A percentile compares a stretch with the other conserved stretches of the same genome.
phyloP scores from a whole-genome alignment of 2,329 filamentous ascomycete genomes.

The Colletotrichum lindemuthianum region DNA sequence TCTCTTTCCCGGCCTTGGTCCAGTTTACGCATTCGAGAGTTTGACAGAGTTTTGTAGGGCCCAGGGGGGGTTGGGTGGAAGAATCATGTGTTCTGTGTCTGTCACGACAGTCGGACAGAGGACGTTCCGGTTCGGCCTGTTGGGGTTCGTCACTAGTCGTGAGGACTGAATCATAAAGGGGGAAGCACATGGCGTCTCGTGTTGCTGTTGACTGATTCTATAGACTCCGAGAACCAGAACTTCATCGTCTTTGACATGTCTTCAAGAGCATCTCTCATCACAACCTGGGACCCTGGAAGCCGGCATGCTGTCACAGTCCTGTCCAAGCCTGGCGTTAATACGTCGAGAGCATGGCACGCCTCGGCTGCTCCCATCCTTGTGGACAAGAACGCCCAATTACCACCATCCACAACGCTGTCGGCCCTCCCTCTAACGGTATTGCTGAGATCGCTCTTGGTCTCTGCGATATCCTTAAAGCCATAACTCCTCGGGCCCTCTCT shows the following conservation, averaged over 20 bases:
- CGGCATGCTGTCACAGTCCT: neutral
- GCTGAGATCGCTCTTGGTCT: slow-evolving; percentile 18
- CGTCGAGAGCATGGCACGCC: neutral
- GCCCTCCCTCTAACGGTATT: slow-evolving; percentile 16
- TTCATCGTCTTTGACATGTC: slow-evolving; percentile 1
- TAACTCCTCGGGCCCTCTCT: slow-evolving; percentile 14
- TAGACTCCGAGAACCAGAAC: slow-evolving; percentile 9
- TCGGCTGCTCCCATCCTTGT: slow-evolving; percentile 7
- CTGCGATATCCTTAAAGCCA: slow-evolving; percentile 25
- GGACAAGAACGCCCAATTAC: neutral
- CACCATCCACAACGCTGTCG: slow-evolving; percentile 15
- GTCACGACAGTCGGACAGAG: neutral
- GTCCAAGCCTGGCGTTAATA: neutral
- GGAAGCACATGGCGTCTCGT: neutral
- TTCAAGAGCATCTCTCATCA: slow-evolving; percentile 11
- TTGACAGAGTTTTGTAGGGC: neutral
- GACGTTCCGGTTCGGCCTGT: neutral
- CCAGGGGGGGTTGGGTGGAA: neutral
- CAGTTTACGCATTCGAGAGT: slow-evolving; percentile 13
- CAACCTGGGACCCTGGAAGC: slow-evolving; percentile 5
- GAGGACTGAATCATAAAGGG: neutral
- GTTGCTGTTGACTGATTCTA: neutral
- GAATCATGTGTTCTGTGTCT: slow-evolving; percentile 1
- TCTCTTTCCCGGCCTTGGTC: neutral
- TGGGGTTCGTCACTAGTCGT: slow-evolving; percentile 5